Percentiles rank a stretch among this genome's conserved stretches.
Evolutionary conservation across 345 rosid genomes (phyloP).

Genomic region (Boechera divaricarpa): DNA sequence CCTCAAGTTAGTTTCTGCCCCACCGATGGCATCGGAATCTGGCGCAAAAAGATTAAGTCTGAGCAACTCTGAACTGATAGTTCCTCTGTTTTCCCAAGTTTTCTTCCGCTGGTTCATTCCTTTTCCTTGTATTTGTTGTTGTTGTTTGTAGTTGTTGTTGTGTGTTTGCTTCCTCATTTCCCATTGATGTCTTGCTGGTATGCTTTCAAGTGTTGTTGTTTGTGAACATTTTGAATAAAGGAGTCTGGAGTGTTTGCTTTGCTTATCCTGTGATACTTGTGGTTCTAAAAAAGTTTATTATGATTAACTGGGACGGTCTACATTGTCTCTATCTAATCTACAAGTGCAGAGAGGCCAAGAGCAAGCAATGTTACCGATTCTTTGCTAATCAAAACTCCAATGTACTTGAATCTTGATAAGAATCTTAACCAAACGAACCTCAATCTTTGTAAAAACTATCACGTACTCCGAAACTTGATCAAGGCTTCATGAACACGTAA

Average conservation of each 20-base stretch:
- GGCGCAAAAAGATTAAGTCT: conserved; percentile 5
- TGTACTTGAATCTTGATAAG: too few relatives aligned
- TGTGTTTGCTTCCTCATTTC: conserved; percentile 20
- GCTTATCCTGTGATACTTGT: neutral
- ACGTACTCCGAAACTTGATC: too few relatives aligned
- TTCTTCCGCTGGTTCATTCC: neutral
- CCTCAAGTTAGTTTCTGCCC: conserved; percentile 46
- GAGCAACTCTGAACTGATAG: neutral
- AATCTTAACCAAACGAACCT: too few relatives aligned
- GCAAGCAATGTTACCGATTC: too few relatives aligned
- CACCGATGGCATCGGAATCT: conserved; percentile 40
- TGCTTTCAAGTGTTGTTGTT: conserved; percentile 33
- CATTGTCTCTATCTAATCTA: too few relatives aligned
- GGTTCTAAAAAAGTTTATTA: neutral
- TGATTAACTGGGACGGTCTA: neutral
- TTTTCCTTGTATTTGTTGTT: neutral
- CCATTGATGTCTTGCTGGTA: conserved; percentile 30
- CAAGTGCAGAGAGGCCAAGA: neutral
- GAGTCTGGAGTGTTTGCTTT: conserved; percentile 33
- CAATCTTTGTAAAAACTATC: too few relatives aligned
- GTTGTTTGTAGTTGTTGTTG: neutral
- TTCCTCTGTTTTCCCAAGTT: neutral
- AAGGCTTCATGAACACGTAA: too few relatives aligned
- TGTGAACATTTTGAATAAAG: conserved; percentile 30
- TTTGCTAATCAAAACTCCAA: too few relatives aligned